Evolutionary conservation across 2,329 filamentous ascomycete genomes (phyloP).

Genomic region (Colletotrichum kahawae): DNA sequence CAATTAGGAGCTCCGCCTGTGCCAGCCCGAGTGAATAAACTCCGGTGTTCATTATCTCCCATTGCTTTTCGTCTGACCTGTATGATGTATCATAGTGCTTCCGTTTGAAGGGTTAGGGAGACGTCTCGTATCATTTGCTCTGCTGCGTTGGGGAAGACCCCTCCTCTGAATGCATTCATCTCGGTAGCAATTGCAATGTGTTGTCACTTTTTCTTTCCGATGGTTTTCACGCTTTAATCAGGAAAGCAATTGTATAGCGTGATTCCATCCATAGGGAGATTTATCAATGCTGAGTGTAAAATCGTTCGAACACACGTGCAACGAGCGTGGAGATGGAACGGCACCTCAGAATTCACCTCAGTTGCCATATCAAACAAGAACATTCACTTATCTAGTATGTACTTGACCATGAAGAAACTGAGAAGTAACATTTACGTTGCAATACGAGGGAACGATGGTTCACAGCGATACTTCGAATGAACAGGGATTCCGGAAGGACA

Average conservation of each 20-base stretch:
- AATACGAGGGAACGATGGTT: no score
- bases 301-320: not conserved
- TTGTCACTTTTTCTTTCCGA: accelerated
- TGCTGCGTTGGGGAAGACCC: not conserved
- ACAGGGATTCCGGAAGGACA: not conserved
- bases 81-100: not conserved
- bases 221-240: not conserved
- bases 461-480: not conserved
- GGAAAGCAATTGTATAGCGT: not conserved
- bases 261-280: no score
- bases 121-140: not conserved
- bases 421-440: not conserved
- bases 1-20: not conserved
- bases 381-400: not conserved
- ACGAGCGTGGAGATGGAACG: not conserved
- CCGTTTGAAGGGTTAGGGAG: not conserved
- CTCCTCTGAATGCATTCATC: not conserved
- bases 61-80: accelerated
- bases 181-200: not conserved
- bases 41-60: not conserved
- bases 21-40: not conserved
- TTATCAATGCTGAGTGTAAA: accelerated
- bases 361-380: not conserved
- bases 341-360: not conserved
- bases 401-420: not conserved